phyloP scores from a whole-genome alignment of 2,329 filamentous ascomycete species.

The Sporothrix sp. region DNA sequence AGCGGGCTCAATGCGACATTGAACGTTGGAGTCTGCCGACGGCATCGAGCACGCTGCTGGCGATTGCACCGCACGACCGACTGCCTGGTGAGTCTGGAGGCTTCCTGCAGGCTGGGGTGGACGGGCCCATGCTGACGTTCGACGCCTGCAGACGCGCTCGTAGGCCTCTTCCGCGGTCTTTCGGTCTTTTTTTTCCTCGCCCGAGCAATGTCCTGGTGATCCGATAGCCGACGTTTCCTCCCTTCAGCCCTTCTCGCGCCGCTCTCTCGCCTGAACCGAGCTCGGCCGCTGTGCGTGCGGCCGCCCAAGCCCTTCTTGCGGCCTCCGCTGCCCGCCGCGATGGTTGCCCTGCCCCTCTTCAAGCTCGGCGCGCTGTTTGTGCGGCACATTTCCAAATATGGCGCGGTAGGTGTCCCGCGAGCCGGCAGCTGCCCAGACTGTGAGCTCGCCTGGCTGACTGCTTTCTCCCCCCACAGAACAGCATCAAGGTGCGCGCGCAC shows the following conservation, averaged over 20 bases:
- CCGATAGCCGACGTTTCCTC: background rate
- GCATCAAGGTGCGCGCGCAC: conserved; percentile 55
- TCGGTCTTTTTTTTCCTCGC: background rate
- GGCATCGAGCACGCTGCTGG: background rate
- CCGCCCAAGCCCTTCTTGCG: background rate
- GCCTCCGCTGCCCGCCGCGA: conserved; percentile 22
- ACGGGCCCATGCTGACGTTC: background rate
- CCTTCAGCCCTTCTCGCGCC: background rate
- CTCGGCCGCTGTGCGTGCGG: background rate
- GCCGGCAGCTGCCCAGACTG: too few relatives aligned
- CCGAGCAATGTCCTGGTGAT: background rate
- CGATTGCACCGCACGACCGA: background rate
- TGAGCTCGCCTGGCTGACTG: too few relatives aligned
- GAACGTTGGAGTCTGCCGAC: background rate
- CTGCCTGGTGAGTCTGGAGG: background rate
- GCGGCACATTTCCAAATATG: conserved; percentile 59
- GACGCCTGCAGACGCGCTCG: too few relatives aligned
- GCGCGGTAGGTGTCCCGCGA: conserved; percentile 56
- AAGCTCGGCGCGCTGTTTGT: conserved; percentile 57
- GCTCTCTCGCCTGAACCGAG: background rate
- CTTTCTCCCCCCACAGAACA: too few relatives aligned
- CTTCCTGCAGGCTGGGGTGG: background rate
- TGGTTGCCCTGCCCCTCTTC: conserved; percentile 58
- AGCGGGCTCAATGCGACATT: background rate
- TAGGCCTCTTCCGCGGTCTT: too few relatives aligned